Percentiles rank a stretch among this genome's conserved stretches.
These are phyloP conservation scores for Kodamaea sagamina DNA, from an alignment of 805 yeast genomes.

Conservation along the genomic window DNA sequence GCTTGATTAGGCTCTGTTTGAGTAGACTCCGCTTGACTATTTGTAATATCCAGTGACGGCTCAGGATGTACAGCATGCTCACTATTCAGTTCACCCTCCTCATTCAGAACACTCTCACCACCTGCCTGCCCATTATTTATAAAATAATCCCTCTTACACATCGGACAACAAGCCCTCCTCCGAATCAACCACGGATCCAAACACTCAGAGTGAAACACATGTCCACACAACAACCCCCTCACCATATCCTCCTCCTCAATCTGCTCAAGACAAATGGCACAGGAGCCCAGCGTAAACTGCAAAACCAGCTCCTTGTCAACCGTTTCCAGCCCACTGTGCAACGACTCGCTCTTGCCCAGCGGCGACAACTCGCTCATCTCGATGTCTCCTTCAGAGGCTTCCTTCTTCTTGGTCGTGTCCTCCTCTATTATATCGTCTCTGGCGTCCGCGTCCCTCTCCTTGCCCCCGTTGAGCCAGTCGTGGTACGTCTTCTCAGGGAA, in stretches of 20 bases:
- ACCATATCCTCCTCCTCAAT: slow-evolving; percentile 64
- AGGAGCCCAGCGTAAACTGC: slow-evolving; percentile 66
- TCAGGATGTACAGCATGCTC: too few species aligned
- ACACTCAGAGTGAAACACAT: slow-evolving; percentile 78
- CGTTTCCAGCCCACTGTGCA: slow-evolving; percentile 3
- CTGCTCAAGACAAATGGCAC: slow-evolving; percentile 77
- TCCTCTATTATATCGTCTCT: slow-evolving; percentile 49
- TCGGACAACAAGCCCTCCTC: slow-evolving; percentile 79
- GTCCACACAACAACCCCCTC: slow-evolving; percentile 78
- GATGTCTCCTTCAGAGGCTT: slow-evolving; percentile 1
- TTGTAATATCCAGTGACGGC: too few species aligned
- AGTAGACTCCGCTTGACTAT: too few species aligned
- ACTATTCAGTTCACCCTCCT: too few species aligned
- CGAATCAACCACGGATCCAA: slow-evolving; percentile 79
- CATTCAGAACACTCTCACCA: too few species aligned
- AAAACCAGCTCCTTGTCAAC: slow-evolving; percentile 20
- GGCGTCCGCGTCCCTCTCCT: slow-evolving; percentile 48
- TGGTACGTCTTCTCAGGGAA: slow-evolving; percentile 60
- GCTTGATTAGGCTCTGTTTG: too few species aligned
- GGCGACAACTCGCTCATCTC: slow-evolving; percentile 9
- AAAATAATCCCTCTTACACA: slow-evolving; percentile 73
- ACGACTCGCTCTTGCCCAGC: not conserved
- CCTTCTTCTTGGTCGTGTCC: slow-evolving; percentile 21
- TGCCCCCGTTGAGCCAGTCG: slow-evolving; percentile 64
- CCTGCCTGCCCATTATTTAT: slow-evolving; percentile 26